phyloP scores from a whole-genome alignment of 345 rosid genomes.

The Camelina laxa region DNA sequence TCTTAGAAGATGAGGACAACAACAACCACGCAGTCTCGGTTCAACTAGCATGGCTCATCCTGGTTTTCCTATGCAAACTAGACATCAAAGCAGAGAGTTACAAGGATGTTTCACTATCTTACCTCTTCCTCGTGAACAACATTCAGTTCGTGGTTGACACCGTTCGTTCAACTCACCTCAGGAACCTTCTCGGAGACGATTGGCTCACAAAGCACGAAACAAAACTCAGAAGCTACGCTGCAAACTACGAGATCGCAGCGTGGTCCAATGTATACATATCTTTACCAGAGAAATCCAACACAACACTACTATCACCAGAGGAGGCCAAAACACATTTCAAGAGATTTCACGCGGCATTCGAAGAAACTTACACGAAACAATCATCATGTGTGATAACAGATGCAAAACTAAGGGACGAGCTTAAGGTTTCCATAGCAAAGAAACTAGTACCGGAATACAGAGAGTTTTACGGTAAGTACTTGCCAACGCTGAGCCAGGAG shows the following conservation, averaged over 20 bases:
- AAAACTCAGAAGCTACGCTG: slow-evolving; percentile 60
- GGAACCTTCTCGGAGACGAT: slow-evolving; percentile 63
- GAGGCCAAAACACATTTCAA: slow-evolving; percentile 53
- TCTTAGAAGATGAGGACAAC: slow-evolving; percentile 43
- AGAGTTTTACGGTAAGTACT: slow-evolving; percentile 52
- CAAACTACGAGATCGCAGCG: slow-evolving; percentile 60
- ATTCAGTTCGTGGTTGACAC: slow-evolving; percentile 56
- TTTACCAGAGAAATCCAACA: slow-evolving; percentile 47
- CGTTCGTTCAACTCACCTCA: slow-evolving; percentile 56
- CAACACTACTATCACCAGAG: slow-evolving; percentile 45
- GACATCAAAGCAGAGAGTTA: slow-evolving; percentile 63
- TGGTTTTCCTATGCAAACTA: slow-evolving; percentile 74
- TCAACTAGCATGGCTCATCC: slow-evolving; percentile 72
- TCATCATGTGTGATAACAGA: slow-evolving; percentile 57
- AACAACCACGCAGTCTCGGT: slow-evolving; percentile 43
- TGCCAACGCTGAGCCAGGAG: slow-evolving; percentile 40
- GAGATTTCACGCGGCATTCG: slow-evolving; percentile 64
- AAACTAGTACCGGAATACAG: slow-evolving; percentile 61
- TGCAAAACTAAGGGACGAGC: slow-evolving; percentile 58
- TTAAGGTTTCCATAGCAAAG: slow-evolving; percentile 62
- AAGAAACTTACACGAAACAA: slow-evolving; percentile 67
- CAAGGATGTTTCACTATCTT: slow-evolving; percentile 67
- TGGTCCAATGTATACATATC: slow-evolving; percentile 64
- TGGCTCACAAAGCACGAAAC: slow-evolving; percentile 62
- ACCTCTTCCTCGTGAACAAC: slow-evolving; percentile 82